A percentile compares a stretch with the other conserved stretches of the same genome.
Conservation (phyloP, 83 land plant species). For the Picea abies region DNA sequence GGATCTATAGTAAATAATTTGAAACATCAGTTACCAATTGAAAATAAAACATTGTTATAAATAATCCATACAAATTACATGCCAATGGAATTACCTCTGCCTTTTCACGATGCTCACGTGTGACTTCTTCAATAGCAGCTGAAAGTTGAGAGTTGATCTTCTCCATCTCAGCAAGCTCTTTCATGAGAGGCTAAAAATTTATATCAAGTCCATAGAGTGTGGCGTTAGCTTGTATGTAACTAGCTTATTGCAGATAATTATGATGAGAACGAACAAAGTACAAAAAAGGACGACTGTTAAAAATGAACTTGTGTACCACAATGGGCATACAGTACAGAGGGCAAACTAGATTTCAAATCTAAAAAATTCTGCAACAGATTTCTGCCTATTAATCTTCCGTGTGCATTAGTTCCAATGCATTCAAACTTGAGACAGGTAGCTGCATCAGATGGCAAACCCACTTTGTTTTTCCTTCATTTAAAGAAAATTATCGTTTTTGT, state of each 20-base stretch:
- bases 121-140: conserved; percentile 92
- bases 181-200: conserved; percentile 72
- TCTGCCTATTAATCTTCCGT: no score
- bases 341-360: neutral
- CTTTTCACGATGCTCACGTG: conserved; percentile 89
- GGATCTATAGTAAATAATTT: neutral
- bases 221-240: neutral
- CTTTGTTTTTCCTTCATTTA: neutral
- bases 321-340: neutral
- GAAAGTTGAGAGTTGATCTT: conserved; percentile 93
- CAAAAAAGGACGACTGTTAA: neutral
- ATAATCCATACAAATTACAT: neutral
- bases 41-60: neutral
- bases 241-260: neutral
- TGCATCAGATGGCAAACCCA: neutral
- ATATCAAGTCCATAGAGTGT: neutral
- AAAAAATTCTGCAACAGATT: no score
- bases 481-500: neutral
- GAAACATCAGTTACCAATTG: neutral
- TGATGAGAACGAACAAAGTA: neutral
- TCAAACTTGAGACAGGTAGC: neutral
- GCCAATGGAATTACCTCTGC: conserved; percentile 72
- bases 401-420: neutral
- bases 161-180: conserved; percentile 97
- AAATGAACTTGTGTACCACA: neutral